phyloP scores from a whole-genome alignment of 768 basidiomycete species.

The Peribolospora kevripleyi region DNA sequence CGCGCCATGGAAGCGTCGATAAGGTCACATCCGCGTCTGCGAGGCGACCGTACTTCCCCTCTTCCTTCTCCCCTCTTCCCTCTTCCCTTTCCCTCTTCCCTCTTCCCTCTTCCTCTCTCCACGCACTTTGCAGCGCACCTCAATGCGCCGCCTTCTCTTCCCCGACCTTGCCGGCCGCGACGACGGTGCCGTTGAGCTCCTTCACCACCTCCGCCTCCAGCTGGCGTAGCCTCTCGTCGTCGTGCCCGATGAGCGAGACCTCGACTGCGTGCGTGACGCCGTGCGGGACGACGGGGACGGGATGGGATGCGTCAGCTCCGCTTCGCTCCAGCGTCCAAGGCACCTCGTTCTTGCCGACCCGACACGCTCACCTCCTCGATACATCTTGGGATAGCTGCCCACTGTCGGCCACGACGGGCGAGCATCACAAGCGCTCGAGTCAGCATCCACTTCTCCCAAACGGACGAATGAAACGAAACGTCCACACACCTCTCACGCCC shows the following conservation, averaged over 20 bases:
- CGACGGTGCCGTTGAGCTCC: constrained; percentile 21
- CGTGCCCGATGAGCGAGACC: constrained; percentile 36
- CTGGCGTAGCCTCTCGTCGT: constrained; percentile 19
- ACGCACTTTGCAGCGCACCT: too few species aligned
- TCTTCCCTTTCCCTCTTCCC: too few species aligned
- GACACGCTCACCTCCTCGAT: neutral
- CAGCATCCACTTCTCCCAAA: neutral
- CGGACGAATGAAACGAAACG: constrained; percentile 25
- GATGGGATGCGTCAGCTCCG: too few species aligned
- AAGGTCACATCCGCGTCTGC: too few species aligned
- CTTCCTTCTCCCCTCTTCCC: too few species aligned
- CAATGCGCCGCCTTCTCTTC: constrained; percentile 3
- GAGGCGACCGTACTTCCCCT: too few species aligned
- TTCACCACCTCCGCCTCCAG: constrained; percentile 21
- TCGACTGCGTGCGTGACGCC: constrained; percentile 33
- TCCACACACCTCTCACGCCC: constrained; percentile 59
- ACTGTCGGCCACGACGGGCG: constrained; percentile 2
- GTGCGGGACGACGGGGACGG: too few species aligned
- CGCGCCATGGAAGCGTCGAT: too few species aligned
- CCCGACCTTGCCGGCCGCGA: constrained; percentile 18
- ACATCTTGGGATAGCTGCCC: constrained; percentile 14
- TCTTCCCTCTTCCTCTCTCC: too few species aligned
- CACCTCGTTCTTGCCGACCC: too few species aligned
- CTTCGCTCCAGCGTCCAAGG: too few species aligned
- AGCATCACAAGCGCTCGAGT: neutral